Conservation (phyloP, 2,329 filamentous ascomycete species). For the Penicillium paneum region DNA sequence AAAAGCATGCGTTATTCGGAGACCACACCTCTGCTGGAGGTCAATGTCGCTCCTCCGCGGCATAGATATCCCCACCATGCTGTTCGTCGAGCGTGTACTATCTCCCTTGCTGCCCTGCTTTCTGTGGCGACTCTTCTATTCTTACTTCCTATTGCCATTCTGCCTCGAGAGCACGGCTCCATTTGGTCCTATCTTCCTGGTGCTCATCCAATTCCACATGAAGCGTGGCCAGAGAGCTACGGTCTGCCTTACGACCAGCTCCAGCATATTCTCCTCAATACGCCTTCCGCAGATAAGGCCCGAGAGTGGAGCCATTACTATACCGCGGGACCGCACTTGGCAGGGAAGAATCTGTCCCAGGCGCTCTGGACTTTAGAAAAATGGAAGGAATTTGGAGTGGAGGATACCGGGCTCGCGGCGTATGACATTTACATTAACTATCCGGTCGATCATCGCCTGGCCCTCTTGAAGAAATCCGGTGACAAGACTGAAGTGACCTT, state of each 20-base stretch:
- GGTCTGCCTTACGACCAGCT: conserved; percentile 56
- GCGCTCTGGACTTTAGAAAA: conserved; percentile 71
- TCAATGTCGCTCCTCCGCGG: conserved; percentile 39
- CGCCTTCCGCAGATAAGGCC: conserved; percentile 54
- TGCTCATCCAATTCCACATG: conserved; percentile 36
- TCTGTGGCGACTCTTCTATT: conserved; percentile 41
- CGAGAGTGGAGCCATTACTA: conserved; percentile 77
- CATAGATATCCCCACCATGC: conserved; percentile 44
- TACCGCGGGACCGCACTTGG: conserved; percentile 70
- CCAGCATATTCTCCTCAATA: conserved; percentile 52
- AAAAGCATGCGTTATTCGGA: conserved; percentile 39
- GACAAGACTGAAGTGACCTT: conserved; percentile 59
- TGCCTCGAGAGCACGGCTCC: conserved; percentile 39
- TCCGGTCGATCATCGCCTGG: conserved; percentile 67
- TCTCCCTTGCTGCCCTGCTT: conserved; percentile 39
- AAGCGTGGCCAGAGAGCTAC: conserved; percentile 41
- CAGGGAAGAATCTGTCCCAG: conserved; percentile 74
- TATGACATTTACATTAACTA: conserved; percentile 81
- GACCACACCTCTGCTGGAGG: conserved; percentile 43
- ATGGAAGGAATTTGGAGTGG: conserved; percentile 69
- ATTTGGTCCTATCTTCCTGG: conserved; percentile 43
- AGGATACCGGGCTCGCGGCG: conserved; percentile 55
- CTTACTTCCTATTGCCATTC: conserved; percentile 39
- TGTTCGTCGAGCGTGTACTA: conserved; percentile 44
- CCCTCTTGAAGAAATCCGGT: conserved; percentile 55